These are phyloP conservation scores for Grigorovia transvaalensis DNA, from an alignment of 805 yeast genomes.

Conservation along the genomic window DNA sequence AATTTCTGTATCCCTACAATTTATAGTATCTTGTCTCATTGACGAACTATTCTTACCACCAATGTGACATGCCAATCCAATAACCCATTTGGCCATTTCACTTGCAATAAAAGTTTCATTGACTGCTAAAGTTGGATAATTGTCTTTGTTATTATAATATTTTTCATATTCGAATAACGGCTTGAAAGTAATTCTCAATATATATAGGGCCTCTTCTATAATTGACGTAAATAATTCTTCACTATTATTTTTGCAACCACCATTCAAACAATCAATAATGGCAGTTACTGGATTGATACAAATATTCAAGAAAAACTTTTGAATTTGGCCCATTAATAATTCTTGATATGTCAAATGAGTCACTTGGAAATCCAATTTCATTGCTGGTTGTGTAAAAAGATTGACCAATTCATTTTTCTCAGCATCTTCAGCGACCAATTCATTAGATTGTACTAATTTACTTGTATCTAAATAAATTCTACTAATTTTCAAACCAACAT, in stretches of 20 bases:
- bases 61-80: conserved; percentile 32
- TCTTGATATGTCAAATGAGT: conserved; percentile 35
- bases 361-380: conserved; percentile 23
- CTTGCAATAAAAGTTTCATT: conserved; percentile 23
- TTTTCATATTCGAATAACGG: conserved; percentile 23
- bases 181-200: conserved; percentile 22
- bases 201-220: conserved; percentile 27
- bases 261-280: conserved; percentile 65
- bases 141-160: conserved; percentile 9
- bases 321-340: conserved; percentile 50
- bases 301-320: conserved; percentile 69
- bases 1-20: conserved; percentile 57
- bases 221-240: conserved; percentile 25
- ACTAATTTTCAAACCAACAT: conserved; percentile 52
- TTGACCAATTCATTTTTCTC: conserved; percentile 20
- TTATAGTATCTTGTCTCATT: conserved; percentile 45
- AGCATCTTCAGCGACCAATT: conserved; percentile 7
- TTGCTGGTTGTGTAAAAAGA: conserved; percentile 17
- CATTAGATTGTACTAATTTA: conserved; percentile 15
- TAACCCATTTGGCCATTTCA: conserved; percentile 29
- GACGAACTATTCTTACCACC: conserved; percentile 48
- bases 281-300: conserved; percentile 82
- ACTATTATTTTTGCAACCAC: conserved; percentile 52
- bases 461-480: conserved; percentile 35
- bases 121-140: conserved; percentile 23